Conservation (phyloP, 2,329 filamentous ascomycete species). For the Trichoderma asperellum region DNA sequence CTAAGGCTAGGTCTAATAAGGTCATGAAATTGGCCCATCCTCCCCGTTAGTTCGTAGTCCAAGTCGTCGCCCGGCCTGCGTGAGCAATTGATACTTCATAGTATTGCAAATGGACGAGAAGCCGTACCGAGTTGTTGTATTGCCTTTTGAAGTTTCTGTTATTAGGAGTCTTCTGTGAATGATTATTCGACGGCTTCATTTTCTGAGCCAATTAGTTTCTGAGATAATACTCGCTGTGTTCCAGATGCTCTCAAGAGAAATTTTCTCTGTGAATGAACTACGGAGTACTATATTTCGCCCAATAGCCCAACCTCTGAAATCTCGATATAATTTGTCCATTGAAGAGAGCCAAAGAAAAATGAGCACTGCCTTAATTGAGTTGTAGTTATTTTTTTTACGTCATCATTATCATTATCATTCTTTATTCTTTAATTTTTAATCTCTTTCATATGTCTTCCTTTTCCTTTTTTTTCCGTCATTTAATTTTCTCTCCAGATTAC, state of each 20-base stretch:
- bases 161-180: neutral
- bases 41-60: neutral
- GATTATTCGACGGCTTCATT: fast-evolving
- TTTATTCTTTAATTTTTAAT: neutral
- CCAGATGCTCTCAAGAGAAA: neutral
- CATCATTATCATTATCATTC: neutral
- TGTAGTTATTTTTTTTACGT: neutral
- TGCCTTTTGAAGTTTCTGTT: neutral
- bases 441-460: neutral
- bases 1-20: neutral
- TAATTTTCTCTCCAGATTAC: neutral
- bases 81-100: neutral
- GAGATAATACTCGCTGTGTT: neutral
- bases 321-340: no score
- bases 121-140: neutral
- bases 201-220: neutral
- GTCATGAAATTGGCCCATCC: neutral
- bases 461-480: neutral
- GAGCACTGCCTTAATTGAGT: neutral
- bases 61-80: neutral
- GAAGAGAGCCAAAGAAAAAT: neutral
- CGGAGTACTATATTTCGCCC: neutral
- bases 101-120: neutral
- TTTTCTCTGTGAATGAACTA: neutral
- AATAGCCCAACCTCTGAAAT: neutral